Base-by-base conservation (phyloP, 306 rosid genomes). In the Sesbania bispinosa region DNA sequence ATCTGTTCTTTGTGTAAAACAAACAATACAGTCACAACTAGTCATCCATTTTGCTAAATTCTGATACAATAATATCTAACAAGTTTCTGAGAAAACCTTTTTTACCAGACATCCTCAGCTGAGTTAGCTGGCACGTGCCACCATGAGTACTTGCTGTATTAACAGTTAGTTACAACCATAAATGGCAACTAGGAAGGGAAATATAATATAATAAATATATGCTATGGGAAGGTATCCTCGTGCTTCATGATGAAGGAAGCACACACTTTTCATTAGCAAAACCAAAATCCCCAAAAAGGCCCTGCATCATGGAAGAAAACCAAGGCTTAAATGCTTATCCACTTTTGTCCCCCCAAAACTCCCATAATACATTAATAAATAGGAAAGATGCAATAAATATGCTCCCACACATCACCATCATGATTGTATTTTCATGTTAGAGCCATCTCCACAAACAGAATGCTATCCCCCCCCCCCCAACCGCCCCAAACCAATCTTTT, bases 201-300 rank as follows among this genome's bases (percentile, higher is more conserved):
- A 30, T 51, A 26, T 23, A 30, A 15, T 32, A 63, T 64, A 24
- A 63, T 64, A 24, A 7, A 73, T n/a, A 46, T 46, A 63, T 71
- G 46, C 45, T 29, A 6, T 82, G 63, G 19, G n/a, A 61, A 58
- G 54, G 74, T 14, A 15, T 18, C 54, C 50, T 66, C 74, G 74
- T 64, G 74, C 64, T 71, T 74, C 85, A 79, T 79, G 84, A 57
- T 70, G 92, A 67, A 68, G 76, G 64, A 39, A 19, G 74, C 81
- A 53, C 79, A 65, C 68, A 83, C 24, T 72, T 72, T 60, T 81
- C 80, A 39, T 62, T 80, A 19, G 76, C 64, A 67, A 94, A 94
- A 39, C 96, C 99, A 21, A 89, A 89, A 81, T 91, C 80, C 62
- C 88, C 83, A 19, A 87, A 88, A 36, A 89, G 84, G 42, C 86